Conservation (phyloP, 495 filamentous ascomycete species). For the Bathelium albidoporum region DNA sequence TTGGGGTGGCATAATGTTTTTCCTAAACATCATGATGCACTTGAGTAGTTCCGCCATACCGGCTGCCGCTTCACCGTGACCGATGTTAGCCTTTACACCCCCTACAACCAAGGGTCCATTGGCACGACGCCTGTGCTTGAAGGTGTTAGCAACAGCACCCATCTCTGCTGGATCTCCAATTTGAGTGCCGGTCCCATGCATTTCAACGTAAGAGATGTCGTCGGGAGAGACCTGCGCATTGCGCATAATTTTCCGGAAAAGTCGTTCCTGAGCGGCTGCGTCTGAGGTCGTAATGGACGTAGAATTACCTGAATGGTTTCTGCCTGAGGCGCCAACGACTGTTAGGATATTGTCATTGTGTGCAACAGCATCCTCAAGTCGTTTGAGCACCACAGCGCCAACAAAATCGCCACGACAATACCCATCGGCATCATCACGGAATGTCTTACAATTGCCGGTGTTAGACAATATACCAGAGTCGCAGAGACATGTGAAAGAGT, state of each 20-base stretch:
- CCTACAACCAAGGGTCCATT: slow-evolving; percentile 23
- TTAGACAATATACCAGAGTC: slow-evolving; percentile 28
- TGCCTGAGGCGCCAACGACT: slow-evolving; percentile 19
- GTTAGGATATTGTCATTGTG: slow-evolving; percentile 25
- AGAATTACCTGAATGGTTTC: slow-evolving; percentile 28
- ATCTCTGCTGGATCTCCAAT: slow-evolving; percentile 31
- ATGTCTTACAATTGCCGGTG: slow-evolving; percentile 33
- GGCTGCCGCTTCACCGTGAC: slow-evolving; percentile 28
- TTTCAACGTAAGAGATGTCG: slow-evolving; percentile 28
- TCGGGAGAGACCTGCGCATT: slow-evolving; percentile 13
- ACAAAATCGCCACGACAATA: slow-evolving; percentile 32
- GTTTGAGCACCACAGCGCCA: slow-evolving; percentile 28
- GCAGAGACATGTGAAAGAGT: slow-evolving; percentile 25
- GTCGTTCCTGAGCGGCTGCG: slow-evolving; percentile 16
- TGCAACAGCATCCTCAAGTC: slow-evolving; percentile 25
- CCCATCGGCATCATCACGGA: slow-evolving; percentile 31
- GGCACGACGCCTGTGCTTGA: slow-evolving; percentile 10
- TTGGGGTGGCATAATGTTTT: slow-evolving; percentile 30
- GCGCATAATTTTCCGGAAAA: slow-evolving; percentile 20
- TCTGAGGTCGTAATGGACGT: slow-evolving; percentile 33
- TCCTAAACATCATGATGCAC: slow-evolving; percentile 30
- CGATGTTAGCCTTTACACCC: slow-evolving; percentile 28
- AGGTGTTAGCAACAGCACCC: slow-evolving; percentile 22
- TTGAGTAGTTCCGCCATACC: slow-evolving; percentile 31
- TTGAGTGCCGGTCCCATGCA: slow-evolving; percentile 37